phyloP scores from a whole-genome alignment of 73 alveolate genomes.

The Paramecium tetraurelia region DNA sequence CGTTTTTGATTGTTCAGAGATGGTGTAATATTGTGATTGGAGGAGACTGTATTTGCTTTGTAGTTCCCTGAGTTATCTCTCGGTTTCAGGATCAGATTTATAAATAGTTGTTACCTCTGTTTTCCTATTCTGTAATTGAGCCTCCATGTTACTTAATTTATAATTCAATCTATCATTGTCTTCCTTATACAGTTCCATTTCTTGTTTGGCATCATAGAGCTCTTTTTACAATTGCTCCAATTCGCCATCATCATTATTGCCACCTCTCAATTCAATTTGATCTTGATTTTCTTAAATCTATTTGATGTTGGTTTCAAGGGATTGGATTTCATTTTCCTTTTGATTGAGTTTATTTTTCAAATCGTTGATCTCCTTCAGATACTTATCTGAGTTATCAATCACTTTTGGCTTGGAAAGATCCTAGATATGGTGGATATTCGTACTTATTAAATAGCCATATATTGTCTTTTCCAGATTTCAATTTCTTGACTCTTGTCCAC shows the following conservation, averaged over 20 bases:
- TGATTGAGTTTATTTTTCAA: background rate
- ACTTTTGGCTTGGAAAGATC: background rate
- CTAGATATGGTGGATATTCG: background rate
- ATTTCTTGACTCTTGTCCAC: background rate
- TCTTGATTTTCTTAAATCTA: background rate
- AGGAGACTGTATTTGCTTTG: background rate
- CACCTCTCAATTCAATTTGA: background rate
- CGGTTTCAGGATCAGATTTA: background rate
- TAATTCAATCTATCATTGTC: conserved; percentile 2
- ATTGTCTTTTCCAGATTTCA: background rate
- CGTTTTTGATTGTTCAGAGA: background rate
- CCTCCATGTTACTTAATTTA: background rate
- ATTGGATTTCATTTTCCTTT: background rate
- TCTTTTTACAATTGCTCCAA: background rate
- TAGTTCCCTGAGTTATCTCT: background rate
- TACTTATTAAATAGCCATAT: background rate
- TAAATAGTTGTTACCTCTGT: background rate
- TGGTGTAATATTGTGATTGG: background rate
- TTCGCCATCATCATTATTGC: background rate
- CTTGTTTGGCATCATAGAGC: background rate
- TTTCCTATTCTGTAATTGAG: background rate
- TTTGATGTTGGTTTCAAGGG: background rate
- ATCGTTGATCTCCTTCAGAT: background rate
- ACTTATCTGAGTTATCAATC: background rate
- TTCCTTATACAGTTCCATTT: background rate